These are phyloP conservation scores for Sarcomyxa edulis DNA, from an alignment of 768 basidiomycete species.

Conservation along the genomic window DNA sequence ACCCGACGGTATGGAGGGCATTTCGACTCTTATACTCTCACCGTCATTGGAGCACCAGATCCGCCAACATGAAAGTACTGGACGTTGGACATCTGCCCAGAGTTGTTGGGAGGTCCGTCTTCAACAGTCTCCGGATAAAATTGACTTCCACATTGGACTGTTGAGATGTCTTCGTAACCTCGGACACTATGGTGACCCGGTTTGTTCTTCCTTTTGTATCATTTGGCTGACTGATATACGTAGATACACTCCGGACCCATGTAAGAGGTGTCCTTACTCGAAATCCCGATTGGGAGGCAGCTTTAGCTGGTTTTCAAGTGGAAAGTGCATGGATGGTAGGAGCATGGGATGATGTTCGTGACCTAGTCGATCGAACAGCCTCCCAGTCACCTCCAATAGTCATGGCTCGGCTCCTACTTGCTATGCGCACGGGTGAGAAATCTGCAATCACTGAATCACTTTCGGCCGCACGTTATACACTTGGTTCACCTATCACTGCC, in stretches of 20 bases:
- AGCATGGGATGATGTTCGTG: constrained; percentile 81
- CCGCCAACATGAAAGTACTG: constrained; percentile 94
- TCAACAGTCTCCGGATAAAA: constrained; percentile 85
- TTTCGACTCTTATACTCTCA: constrained; percentile 81
- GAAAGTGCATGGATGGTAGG: constrained; percentile 97
- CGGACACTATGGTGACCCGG: constrained; percentile 86
- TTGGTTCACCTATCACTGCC: constrained; percentile 82
- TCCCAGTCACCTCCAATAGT: constrained; percentile 56
- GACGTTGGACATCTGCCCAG: constrained; percentile 96
- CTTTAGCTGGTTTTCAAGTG: constrained; percentile 77
- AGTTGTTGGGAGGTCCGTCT: constrained; percentile 98
- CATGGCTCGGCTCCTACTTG: constrained; percentile 75
- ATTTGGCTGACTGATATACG: constrained; percentile 5
- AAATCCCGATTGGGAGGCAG: constrained; percentile 77
- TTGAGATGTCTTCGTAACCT: constrained; percentile 88
- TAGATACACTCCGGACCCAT: constrained; percentile 93
- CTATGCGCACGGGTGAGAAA: constrained; percentile 58
- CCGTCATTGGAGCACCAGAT: constrained; percentile 96
- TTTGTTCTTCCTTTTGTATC: neutral
- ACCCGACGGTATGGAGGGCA: constrained; percentile 98
- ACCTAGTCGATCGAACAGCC: constrained; percentile 46
- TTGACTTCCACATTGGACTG: constrained; percentile 85
- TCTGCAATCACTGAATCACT: constrained; percentile 44
- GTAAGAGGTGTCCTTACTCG: constrained; percentile 85
- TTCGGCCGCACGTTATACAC: constrained; percentile 56